Conservation (phyloP, 2,329 filamentous ascomycete species). For the Trichoderma sp. region DNA sequence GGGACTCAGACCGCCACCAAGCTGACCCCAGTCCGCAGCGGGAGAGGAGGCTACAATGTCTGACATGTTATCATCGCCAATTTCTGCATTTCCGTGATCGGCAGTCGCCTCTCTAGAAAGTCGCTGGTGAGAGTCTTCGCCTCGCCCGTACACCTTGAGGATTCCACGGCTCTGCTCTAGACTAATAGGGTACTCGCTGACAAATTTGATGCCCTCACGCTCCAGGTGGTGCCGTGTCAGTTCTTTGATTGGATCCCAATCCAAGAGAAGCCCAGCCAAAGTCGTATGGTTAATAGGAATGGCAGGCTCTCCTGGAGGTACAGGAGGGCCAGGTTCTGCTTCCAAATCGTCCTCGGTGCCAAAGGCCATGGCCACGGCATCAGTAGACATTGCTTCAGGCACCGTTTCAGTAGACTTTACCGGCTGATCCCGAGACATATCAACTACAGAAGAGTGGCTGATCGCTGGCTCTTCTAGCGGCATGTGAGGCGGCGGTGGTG, state of each 20-base stretch:
- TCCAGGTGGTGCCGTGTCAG: conserved; percentile 59
- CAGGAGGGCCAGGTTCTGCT: conserved; percentile 53
- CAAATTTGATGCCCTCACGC: conserved; percentile 53
- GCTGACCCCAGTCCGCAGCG: conserved; percentile 60
- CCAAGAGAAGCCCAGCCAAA: conserved; percentile 78
- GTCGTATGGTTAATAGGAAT: conserved; percentile 88
- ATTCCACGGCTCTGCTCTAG: conserved; percentile 73
- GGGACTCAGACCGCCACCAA: conserved; percentile 52
- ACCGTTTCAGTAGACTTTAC: conserved; percentile 31
- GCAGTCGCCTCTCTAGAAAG: conserved; percentile 40
- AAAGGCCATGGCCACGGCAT: conserved; percentile 34
- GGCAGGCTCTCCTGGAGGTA: conserved; percentile 62
- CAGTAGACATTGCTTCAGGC: conserved; percentile 23
- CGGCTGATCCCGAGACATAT: conserved; percentile 34
- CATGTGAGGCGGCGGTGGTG: conserved; percentile 24
- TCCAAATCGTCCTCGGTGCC: conserved; percentile 53
- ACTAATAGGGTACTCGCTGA: conserved; percentile 74
- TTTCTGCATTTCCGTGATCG: conserved; percentile 44
- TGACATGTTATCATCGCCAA: conserved; percentile 49
- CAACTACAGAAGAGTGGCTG: conserved; percentile 29
- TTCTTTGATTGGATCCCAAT: conserved; percentile 67
- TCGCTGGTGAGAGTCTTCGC: conserved; percentile 61
- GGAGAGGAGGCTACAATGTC: conserved; percentile 57
- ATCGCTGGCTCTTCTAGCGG: conserved; percentile 21
- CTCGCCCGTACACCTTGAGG: conserved; percentile 74